Conservation (phyloP, 1,139 yeast genomes). For the Candida freyschussii region DNA sequence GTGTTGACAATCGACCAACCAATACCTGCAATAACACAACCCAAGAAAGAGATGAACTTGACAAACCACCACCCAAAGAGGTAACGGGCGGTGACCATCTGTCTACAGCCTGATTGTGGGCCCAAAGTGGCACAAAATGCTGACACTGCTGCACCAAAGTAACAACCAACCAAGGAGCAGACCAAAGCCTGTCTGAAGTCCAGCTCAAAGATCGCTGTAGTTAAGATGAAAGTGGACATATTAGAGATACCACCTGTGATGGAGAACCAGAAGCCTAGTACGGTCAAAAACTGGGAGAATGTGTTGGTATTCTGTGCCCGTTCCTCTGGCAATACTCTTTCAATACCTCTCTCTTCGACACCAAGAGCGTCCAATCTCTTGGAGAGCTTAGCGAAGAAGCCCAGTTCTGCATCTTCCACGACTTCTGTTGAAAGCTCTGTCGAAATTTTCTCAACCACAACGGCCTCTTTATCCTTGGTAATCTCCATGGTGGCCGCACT, state of each 20-base stretch:
- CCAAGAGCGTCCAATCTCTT: slow-evolving; percentile 45
- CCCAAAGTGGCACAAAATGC: slow-evolving; percentile 84
- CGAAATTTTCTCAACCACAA: slow-evolving; percentile 4
- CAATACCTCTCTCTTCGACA: slow-evolving; percentile 79
- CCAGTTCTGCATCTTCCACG: background rate
- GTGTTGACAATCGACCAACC: slow-evolving; percentile 87
- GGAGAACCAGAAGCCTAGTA: slow-evolving; percentile 74
- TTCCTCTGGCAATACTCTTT: slow-evolving; percentile 67
- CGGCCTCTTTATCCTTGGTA: slow-evolving; percentile 8
- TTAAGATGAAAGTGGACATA: slow-evolving; percentile 74
- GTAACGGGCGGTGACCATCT: slow-evolving; percentile 77
- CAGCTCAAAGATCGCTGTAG: slow-evolving; percentile 64
- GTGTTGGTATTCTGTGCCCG: slow-evolving; percentile 38
- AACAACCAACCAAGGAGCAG: slow-evolving; percentile 57
- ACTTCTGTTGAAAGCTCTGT: background rate
- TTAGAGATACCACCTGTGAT: slow-evolving; percentile 84
- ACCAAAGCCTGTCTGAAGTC: slow-evolving; percentile 60
- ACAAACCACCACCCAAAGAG: slow-evolving; percentile 84
- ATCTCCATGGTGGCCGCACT: slow-evolving; percentile 3
- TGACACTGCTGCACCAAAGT: slow-evolving; percentile 68
- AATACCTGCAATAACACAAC: slow-evolving; percentile 59
- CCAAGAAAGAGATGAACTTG: slow-evolving; percentile 61
- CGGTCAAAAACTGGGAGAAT: slow-evolving; percentile 46
- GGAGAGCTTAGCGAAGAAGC: slow-evolving; percentile 20
- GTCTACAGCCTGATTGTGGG: slow-evolving; percentile 81